Conservation (phyloP, 176 grass and related monocot species). For the Zizania latifolia region DNA sequence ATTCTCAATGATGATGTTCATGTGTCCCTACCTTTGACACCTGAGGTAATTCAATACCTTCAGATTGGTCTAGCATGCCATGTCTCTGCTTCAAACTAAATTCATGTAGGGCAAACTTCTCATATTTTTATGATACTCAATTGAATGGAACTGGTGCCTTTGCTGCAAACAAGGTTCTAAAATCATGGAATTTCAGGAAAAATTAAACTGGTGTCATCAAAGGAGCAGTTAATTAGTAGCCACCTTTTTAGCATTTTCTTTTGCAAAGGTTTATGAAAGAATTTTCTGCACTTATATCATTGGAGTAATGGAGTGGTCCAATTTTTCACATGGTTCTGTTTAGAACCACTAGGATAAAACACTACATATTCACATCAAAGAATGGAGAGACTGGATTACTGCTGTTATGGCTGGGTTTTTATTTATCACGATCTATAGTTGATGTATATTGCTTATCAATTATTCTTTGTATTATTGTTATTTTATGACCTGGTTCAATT, state of each 20-base stretch:
- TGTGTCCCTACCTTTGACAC: constrained; percentile 62
- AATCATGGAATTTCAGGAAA: neutral
- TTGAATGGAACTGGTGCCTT: neutral
- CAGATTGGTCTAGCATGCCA: constrained; percentile 3
- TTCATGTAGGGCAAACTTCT: neutral
- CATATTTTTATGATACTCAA: neutral
- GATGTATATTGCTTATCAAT: neutral
- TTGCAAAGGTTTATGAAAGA: neutral
- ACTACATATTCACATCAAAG: constrained; percentile 13
- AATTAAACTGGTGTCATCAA: neutral
- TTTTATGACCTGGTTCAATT: constrained; percentile 23
- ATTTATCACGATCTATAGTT: constrained; percentile 1
- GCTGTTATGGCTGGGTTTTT: neutral
- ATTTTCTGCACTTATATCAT: neutral
- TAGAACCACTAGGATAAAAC: neutral
- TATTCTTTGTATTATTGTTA: neutral
- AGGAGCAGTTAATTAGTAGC: neutral
- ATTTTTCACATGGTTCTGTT: constrained; percentile 13
- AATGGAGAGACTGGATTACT: neutral
- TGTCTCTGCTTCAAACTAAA: constrained; percentile 29
- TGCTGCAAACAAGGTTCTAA: neutral
- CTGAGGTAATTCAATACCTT: constrained; percentile 56
- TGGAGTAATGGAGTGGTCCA: neutral
- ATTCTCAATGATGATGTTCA: constrained; percentile 64
- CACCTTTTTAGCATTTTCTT: neutral